A percentile compares a stretch with the other conserved stretches of the same genome.
Evolutionary conservation across 345 rosid species (phyloP).

Genomic region (Salix purpurea): DNA sequence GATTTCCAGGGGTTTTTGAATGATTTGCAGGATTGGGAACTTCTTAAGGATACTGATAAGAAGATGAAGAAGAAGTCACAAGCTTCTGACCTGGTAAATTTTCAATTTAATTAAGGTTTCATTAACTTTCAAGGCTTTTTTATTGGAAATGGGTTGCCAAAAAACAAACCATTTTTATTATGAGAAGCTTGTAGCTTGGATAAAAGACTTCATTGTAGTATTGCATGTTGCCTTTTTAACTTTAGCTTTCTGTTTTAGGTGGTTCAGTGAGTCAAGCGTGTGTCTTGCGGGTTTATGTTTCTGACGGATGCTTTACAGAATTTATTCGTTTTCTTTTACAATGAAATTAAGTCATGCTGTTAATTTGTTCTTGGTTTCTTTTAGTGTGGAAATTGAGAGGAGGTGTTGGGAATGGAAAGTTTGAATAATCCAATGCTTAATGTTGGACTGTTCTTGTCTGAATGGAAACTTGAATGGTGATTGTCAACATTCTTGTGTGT

Average conservation of each 20-base stretch:
- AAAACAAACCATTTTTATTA: neutral
- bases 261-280: too few relatives aligned
- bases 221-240: too few relatives aligned
- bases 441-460: neutral
- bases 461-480: neutral
- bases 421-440: too few relatives aligned
- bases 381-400: neutral
- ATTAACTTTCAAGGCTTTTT: neutral
- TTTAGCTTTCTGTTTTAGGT: too few relatives aligned
- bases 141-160: neutral
- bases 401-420: neutral
- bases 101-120: neutral
- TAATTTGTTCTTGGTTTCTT: neutral
- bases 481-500: neutral
- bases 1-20: conserved; percentile 88
- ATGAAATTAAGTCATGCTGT: too few relatives aligned
- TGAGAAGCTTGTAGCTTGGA: neutral
- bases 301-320: too few relatives aligned
- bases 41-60: conserved; percentile 58
- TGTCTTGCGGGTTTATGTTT: too few relatives aligned
- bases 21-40: conserved; percentile 97
- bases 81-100: conserved; percentile 25
- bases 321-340: too few relatives aligned
- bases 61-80: conserved; percentile 38
- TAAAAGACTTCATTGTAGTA: neutral